Base-by-base conservation (phyloP, 805 yeast genomes). In the Yarrowia phangngaensis region DNA sequence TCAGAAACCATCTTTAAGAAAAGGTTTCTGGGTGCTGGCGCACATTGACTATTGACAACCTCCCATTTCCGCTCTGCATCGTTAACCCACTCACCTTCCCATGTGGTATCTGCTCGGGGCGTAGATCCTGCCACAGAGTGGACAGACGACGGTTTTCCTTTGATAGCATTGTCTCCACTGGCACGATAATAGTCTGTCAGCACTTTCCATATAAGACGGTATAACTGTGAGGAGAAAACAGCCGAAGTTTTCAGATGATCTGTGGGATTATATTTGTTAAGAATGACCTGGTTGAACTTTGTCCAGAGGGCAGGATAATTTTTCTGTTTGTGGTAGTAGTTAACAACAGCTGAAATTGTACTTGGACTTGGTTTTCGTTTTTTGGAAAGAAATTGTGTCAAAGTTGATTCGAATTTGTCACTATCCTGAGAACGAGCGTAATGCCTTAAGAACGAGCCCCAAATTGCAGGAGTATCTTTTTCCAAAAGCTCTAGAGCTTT, bases 11-110 rank as follows among this genome's bases (percentile, higher is more conserved):
- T 41, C 35, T 41, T 41, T 13, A 29, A n/a, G 13, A 41, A 29
- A n/a, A 41, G 29, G 20, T 29, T 29, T 22, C 48, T 13, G n/a
- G 48, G 48, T 15, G 48, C 34, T 9, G 48, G 48, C 14, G 29
- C 34, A 29, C 48, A 41, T 3, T 27, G 24, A 4, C 3, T 17
- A 6, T 38, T 27, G 13, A 38, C 32, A n/a, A 19, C 3, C 16
- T 38, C 26, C 45, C 45, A 38, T 11, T 26, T 17, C 13, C 45
- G 15, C 3, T 13, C 23, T 3, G 20, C 13, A 6, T 38, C 19
- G 4, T 11, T 19, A 13, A 9, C 24, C 31, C 31, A 38, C 23
- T 38, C 32, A 2, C 45, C 45, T 6, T 27, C 9, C 45, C 45
- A 38, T 4, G 8, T 19, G 2, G 45, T 22, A 6, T 38, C 45